Evolutionary conservation across 768 basidiomycete species (phyloP).

Genomic region (Suillus weaverae): DNA sequence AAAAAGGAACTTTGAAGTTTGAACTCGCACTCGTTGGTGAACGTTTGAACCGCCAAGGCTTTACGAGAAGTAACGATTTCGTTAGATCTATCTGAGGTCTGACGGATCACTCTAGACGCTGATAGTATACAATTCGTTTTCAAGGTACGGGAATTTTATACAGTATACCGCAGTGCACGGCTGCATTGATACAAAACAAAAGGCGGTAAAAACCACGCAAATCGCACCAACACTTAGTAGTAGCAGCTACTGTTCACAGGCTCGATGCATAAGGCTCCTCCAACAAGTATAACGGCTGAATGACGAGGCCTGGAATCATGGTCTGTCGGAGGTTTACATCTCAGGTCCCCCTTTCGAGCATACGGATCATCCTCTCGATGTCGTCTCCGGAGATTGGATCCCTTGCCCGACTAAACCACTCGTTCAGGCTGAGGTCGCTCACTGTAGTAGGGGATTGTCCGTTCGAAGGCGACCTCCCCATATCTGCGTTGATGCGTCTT

Average conservation of each 20-base stretch:
- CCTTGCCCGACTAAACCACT: neutral
- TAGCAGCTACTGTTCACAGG: neutral
- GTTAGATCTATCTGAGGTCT: neutral
- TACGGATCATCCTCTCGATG: constrained; percentile 3
- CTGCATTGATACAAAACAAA: neutral
- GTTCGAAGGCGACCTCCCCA: neutral
- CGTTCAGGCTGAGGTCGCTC: constrained; percentile 1
- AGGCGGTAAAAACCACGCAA: neutral
- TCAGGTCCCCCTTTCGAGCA: neutral
- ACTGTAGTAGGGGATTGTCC: neutral
- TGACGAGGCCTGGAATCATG: neutral
- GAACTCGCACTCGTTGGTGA: neutral
- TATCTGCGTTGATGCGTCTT: neutral
- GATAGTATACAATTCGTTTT: neutral
- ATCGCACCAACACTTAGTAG: neutral
- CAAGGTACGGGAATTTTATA: neutral
- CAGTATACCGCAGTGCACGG: neutral
- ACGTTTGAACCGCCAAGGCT: neutral
- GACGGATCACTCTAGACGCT: neutral
- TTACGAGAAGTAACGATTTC: neutral
- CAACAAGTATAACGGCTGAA: neutral
- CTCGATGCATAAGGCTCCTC: neutral
- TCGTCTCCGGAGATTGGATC: neutral
- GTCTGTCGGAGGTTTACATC: neutral
- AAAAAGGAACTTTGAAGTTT: neutral